Conservation (phyloP, 2,329 filamentous ascomycete species). For the Atkinsonella texensis region DNA sequence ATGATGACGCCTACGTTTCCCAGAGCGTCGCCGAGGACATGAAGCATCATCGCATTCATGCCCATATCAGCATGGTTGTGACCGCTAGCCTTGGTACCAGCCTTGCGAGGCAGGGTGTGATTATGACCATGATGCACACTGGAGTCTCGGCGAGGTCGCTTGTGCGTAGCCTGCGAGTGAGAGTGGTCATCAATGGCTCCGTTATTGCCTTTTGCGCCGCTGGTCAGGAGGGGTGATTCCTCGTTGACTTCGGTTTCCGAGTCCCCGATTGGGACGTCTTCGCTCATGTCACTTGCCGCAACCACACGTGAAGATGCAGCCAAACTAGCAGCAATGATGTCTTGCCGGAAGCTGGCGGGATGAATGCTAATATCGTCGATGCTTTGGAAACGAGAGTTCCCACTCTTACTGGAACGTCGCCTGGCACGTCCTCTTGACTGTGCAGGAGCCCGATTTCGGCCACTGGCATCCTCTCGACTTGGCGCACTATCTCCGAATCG, state of each 20-base stretch:
- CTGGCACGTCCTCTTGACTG: constrained; percentile 29
- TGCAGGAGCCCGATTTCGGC: constrained; percentile 18
- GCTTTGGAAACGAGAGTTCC: constrained; percentile 49
- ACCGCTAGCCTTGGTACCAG: constrained; percentile 48
- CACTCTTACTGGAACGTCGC: constrained; percentile 34
- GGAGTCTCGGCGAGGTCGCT: constrained; percentile 31
- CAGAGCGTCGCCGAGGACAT: constrained; percentile 70
- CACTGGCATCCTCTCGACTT: constrained; percentile 16
- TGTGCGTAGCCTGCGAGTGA: constrained; percentile 12
- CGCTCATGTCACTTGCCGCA: constrained; percentile 43
- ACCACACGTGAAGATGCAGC: constrained; percentile 32
- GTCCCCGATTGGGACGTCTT: constrained; percentile 32
- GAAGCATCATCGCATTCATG: constrained; percentile 75
- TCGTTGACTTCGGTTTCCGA: constrained; percentile 30
- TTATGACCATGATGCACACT: constrained; percentile 61
- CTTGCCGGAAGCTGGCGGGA: constrained; percentile 80
- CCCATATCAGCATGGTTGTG: constrained; percentile 85
- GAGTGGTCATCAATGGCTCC: constrained; percentile 17
- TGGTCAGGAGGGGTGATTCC: constrained; percentile 32
- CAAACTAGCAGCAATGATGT: constrained; percentile 76
- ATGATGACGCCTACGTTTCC: constrained; percentile 79
- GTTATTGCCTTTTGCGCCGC: constrained; percentile 16
- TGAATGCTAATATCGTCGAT: constrained; percentile 71
- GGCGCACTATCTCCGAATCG: constrained; percentile 24
- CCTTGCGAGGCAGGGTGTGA: constrained; percentile 62